Base-by-base conservation (phyloP, 2,329 filamentous ascomycete genomes). In the Neonectria neomacrospora region DNA sequence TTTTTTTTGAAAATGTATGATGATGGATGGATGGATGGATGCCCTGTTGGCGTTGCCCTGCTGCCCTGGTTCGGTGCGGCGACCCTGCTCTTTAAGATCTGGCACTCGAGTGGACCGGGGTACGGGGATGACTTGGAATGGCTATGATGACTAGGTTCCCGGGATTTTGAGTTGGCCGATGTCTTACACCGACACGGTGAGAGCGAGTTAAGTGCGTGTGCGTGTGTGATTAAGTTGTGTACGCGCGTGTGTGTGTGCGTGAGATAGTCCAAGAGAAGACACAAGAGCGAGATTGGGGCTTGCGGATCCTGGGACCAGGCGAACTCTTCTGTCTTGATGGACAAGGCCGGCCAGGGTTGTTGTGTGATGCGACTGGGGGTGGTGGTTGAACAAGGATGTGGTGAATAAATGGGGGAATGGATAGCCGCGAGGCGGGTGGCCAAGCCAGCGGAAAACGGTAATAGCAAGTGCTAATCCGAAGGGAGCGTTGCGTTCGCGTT, bases 91-190 rank as follows among this genome's bases (percentile, higher is more conserved):
- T 60, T 58, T 61, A 51, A 71, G 69, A 71, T 71, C 69, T 71
- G 69, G 69, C 65, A 71, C 69, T 67, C 63, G 60, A 71, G 69
- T 71, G 69, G 69, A 71, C 64, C 69, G 67, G 55, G 56, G 44
- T 58, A 60, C 45, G 58, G 58, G 54, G 59, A 53, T 62, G 48
- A 37, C n/a, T 54, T 50, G 28, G 34, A 51, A 58, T 58, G 30
- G 52, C 52, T 44, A 47, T 34, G 50, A 47, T 34, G 50, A 30
- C 42, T 23, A 14, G 37, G 37, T 52, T 63, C 47, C 67, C 64
- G 67, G 67, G 61, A 66, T 68, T 72, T 71, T 69, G 66, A 69
- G 69, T 71, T 70, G 69, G 66, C 57, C 54, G 52, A 66, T 71
- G 70, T 71, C 69, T 71, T 69, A 71, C 64, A 69, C 63, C 59